Base-by-base conservation (phyloP, 208 protist genomes). In the Trypanosoma rangeli region DNA sequence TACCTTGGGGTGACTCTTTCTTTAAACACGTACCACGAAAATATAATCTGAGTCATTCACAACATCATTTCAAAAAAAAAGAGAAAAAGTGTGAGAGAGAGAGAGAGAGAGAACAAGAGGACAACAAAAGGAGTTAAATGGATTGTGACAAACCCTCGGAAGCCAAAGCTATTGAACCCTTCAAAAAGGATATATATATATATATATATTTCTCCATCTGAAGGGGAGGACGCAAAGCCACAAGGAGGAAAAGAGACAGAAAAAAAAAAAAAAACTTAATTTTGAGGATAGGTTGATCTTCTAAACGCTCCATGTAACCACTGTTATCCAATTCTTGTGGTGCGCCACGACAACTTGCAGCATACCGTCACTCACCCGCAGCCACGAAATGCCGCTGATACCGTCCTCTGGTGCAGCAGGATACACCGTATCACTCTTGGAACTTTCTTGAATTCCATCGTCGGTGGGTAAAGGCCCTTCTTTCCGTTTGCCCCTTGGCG, bases 291-390 rank as follows among this genome's bases (percentile, higher is more conserved):
- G 2, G 18, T 5, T 24, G 3, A 22, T 4, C 10, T 9, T 63
- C 65, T 63, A 72, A 53, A 24, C 29, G 37, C 37, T 64, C 72
- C 84, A 90, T 56, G 79, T 84, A 20, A 90, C 72, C 0, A 87
- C 37, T 12, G 84, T 83, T 10, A 90, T 31, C 58, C 59, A 90
- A 15, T 74, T 50, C 35, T 69, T 31, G 42, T 87, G 77, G 52
- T 90, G 82, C 0, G 79, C 70, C 0, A 72, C 81, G 35, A 78
- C 68, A 53, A 81, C 76, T 9, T 83, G 67, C 0, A 90, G 60
- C 15, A 70, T 33, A 39, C 70, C 61, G 35, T 79, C 58, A 4
- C 31, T 44, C 5, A 70, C 81, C 5, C 44, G 44, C 0, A 78
- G 26, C 39, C 84, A 74, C 7, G 62, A 80, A 44, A 87, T 24